A percentile compares a stretch with the other conserved stretches of the same genome.
Evolutionary conservation across 495 filamentous ascomycete species (phyloP).

Genomic region (Cercophora scortea): DNA sequence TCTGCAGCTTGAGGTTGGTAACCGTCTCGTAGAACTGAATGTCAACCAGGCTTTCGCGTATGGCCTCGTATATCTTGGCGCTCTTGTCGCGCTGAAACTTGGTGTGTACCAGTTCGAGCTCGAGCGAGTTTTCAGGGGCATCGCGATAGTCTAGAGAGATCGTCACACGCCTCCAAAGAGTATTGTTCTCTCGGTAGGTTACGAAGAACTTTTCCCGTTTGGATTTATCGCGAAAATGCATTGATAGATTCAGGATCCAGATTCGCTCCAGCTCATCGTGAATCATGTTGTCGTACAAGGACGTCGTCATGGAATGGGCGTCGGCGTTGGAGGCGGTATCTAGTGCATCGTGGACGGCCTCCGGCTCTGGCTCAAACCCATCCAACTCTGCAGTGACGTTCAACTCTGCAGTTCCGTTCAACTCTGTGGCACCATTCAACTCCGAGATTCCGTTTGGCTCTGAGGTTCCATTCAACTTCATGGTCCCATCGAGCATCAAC

Average conservation of each 20-base stretch:
- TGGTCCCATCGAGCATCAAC: slow-evolving; percentile 3
- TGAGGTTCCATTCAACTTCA: too few relatives aligned
- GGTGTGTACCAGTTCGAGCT: slow-evolving; percentile 68
- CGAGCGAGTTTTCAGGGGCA: slow-evolving; percentile 72
- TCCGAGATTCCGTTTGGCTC: slow-evolving; percentile 1
- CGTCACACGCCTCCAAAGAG: slow-evolving; percentile 79
- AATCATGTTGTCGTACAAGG: slow-evolving; percentile 51
- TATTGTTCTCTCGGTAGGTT: slow-evolving; percentile 73
- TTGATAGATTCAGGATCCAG: slow-evolving; percentile 97
- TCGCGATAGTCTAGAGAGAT: slow-evolving; percentile 90
- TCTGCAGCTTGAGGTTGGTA: slow-evolving; percentile 92
- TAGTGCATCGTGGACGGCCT: slow-evolving; percentile 3
- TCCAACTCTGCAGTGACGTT: slow-evolving; percentile 6
- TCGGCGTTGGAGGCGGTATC: slow-evolving; percentile 25
- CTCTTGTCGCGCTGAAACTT: slow-evolving; percentile 90
- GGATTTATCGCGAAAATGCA: slow-evolving; percentile 95
- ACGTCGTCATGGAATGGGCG: slow-evolving; percentile 39
- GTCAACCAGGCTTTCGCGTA: slow-evolving; percentile 80
- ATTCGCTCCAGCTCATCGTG: slow-evolving; percentile 75
- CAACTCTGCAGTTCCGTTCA: slow-evolving; percentile 1
- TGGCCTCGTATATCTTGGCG: slow-evolving; percentile 90
- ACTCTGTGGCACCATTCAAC: slow-evolving; percentile 1
- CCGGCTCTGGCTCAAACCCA: slow-evolving; percentile 6
- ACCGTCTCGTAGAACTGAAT: slow-evolving; percentile 95
- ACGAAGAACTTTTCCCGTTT: slow-evolving; percentile 98